A percentile compares a stretch with the other conserved stretches of the same genome.
phyloP scores from a whole-genome alignment of 2,329 filamentous ascomycete genomes.

The Bipolaris zeicola region DNA sequence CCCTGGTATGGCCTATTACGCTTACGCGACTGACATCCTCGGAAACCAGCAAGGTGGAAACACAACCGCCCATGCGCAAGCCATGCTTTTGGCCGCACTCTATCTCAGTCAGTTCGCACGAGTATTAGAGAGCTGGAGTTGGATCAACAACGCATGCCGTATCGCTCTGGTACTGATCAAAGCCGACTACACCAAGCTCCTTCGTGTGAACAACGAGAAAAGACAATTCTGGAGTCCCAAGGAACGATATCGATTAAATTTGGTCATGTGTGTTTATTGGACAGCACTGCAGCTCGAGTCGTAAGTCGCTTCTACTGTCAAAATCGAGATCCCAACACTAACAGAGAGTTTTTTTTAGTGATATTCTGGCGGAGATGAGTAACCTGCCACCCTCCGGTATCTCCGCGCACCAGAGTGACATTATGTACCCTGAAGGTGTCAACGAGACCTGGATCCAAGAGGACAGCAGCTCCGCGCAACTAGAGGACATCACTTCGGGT shows the following conservation, averaged over 20 bases:
- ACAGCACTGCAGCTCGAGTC: conserved; percentile 92
- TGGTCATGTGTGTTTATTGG: conserved; percentile 76
- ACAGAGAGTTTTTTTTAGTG: conserved; percentile 58
- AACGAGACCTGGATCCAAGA: conserved; percentile 45
- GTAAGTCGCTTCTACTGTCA: conserved; percentile 51
- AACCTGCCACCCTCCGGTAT: conserved; percentile 65
- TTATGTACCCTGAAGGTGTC: conserved; percentile 70
- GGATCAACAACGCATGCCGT: conserved; percentile 66
- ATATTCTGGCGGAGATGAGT: conserved; percentile 86
- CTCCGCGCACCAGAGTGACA: conserved; percentile 61
- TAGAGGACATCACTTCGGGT: conserved; percentile 16
- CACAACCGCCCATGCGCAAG: conserved; percentile 83
- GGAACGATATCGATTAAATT: conserved; percentile 44
- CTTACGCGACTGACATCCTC: conserved; percentile 82
- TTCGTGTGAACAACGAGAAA: conserved; percentile 28
- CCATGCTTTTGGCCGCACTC: conserved; percentile 80
- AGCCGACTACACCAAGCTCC: conserved; percentile 52
- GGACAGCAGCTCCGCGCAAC: conserved; percentile 8
- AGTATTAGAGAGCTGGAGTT: conserved; percentile 82
- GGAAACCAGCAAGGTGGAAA: conserved; percentile 80
- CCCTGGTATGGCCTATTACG: conserved; percentile 88
- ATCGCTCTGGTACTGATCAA: conserved; percentile 75
- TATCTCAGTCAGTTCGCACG: conserved; percentile 89
- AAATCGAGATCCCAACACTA: neutral
- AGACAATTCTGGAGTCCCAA: conserved; percentile 22